Evolutionary conservation across 2,329 filamentous ascomycete species (phyloP).

Genomic region (Aspergillus sp.): DNA sequence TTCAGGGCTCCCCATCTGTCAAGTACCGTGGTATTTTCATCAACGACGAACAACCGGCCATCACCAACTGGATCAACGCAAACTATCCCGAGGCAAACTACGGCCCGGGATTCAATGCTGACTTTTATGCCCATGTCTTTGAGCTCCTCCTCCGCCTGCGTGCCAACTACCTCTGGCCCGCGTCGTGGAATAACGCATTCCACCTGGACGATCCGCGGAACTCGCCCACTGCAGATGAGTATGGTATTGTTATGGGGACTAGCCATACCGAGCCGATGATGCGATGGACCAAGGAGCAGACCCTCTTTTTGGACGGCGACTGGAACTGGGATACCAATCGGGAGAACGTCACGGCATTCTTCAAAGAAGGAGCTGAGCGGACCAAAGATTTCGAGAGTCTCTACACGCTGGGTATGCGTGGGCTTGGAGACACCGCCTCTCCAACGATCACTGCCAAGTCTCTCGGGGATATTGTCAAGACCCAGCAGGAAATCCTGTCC

Average conservation of each 20-base stretch:
- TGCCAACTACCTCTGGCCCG: slow-evolving; percentile 75
- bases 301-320: slow-evolving; percentile 47
- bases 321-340: slow-evolving; percentile 74
- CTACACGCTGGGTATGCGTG: slow-evolving; percentile 68
- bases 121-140: slow-evolving; percentile 68
- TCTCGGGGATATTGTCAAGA: slow-evolving; percentile 59
- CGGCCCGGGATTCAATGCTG: slow-evolving; percentile 50
- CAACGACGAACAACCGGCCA: slow-evolving; percentile 67
- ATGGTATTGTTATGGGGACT: slow-evolving; percentile 69
- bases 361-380: slow-evolving; percentile 64
- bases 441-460: slow-evolving; percentile 51
- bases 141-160: slow-evolving; percentile 68
- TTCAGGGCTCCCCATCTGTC: slow-evolving; percentile 60
- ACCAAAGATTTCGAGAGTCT: slow-evolving; percentile 66
- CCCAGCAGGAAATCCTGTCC: slow-evolving; percentile 59
- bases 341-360: slow-evolving; percentile 65
- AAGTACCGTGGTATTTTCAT: slow-evolving; percentile 70
- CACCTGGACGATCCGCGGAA: slow-evolving; percentile 68
- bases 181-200: slow-evolving; percentile 70
- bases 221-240: slow-evolving; percentile 70
- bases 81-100: slow-evolving; percentile 50
- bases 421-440: slow-evolving; percentile 62
- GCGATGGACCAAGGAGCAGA: slow-evolving; percentile 49
- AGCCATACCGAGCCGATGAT: slow-evolving; percentile 74
- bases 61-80: slow-evolving; percentile 65